These are phyloP conservation scores for Teratosphaeria pseudoeucalypti DNA, from an alignment of 2,329 filamentous ascomycete genomes.

Conservation along the genomic window DNA sequence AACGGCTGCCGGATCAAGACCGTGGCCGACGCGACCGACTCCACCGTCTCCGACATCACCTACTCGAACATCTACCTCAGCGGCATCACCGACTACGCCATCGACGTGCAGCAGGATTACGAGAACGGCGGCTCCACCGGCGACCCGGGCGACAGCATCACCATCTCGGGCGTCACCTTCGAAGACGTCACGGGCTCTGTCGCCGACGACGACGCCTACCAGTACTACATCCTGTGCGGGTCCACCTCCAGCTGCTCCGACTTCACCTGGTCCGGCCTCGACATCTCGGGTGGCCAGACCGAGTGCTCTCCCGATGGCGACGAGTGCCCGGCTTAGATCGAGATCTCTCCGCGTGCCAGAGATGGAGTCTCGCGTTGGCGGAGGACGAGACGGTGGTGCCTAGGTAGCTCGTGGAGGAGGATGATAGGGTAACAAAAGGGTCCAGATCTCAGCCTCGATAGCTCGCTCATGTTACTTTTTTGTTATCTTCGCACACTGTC, in stretches of 20 bases:
- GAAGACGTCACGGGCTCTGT: conserved; percentile 2
- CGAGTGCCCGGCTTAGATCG: background rate
- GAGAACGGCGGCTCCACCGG: conserved; percentile 7
- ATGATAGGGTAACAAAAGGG: background rate
- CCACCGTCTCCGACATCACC: background rate
- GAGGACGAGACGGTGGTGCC: background rate
- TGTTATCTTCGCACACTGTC: background rate
- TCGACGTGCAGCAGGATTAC: conserved; percentile 8
- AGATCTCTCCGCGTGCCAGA: background rate
- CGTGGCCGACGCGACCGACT: conserved; percentile 2
- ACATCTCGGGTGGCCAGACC: conserved; percentile 1
- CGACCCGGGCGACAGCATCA: conserved; percentile 2
- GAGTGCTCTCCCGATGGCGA: background rate
- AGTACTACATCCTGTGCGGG: conserved; percentile 6
- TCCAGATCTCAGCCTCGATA: background rate
- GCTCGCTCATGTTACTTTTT: background rate
- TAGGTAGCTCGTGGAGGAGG: background rate
- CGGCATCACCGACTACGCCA: conserved; percentile 5
- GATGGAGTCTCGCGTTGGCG: background rate
- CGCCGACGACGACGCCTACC: background rate
- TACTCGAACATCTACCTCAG: conserved; percentile 5
- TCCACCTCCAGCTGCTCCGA: conserved; percentile 3
- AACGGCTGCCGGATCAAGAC: conserved; percentile 7
- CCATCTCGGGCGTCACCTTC: conserved; percentile 4
- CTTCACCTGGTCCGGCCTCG: conserved; percentile 3